Evolutionary conservation across 305 asterid species (phyloP).

Genomic region (Fraxinus angustifolia): DNA sequence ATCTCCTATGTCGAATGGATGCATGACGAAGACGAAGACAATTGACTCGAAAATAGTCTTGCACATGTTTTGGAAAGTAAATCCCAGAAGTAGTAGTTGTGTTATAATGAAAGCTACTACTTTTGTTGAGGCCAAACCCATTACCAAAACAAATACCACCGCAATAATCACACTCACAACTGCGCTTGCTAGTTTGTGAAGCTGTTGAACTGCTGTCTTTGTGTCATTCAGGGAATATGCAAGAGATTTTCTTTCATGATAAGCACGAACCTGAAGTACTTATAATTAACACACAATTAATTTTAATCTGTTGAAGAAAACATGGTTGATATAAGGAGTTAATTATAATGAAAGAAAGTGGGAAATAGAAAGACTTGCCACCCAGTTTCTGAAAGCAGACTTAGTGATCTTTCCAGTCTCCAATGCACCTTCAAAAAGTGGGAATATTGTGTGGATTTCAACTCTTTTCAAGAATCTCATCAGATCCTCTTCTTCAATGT

Average conservation of each 20-base stretch:
- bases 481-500: conserved; percentile 60
- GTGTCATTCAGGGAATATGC: conserved; percentile 65
- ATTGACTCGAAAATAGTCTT: conserved; percentile 64
- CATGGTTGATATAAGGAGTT: not conserved
- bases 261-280: conserved; percentile 52
- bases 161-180: conserved; percentile 41
- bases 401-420: conserved; percentile 62
- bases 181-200: conserved; percentile 61
- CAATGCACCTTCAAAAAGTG: conserved; percentile 62
- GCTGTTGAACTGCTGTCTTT: conserved; percentile 65
- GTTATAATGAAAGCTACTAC: conserved; percentile 49
- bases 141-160: conserved; percentile 36
- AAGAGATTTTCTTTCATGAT: conserved; percentile 52
- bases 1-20: conserved; percentile 71
- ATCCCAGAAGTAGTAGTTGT: conserved; percentile 56
- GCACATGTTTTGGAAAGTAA: conserved; percentile 70
- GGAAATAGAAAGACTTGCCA: conserved; percentile 31
- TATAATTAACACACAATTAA: not conserved
- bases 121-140: conserved; percentile 56
- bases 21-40: conserved; percentile 67
- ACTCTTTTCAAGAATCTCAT: conserved; percentile 49
- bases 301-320: not conserved
- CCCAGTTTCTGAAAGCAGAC: conserved; percentile 68
- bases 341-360: not conserved
- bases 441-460: conserved; percentile 59